Evolutionary conservation across 306 rosid species (phyloP), one percentile per base, ranked within the genome.

Genomic region (Cyclanthera cordifolia): DNA sequence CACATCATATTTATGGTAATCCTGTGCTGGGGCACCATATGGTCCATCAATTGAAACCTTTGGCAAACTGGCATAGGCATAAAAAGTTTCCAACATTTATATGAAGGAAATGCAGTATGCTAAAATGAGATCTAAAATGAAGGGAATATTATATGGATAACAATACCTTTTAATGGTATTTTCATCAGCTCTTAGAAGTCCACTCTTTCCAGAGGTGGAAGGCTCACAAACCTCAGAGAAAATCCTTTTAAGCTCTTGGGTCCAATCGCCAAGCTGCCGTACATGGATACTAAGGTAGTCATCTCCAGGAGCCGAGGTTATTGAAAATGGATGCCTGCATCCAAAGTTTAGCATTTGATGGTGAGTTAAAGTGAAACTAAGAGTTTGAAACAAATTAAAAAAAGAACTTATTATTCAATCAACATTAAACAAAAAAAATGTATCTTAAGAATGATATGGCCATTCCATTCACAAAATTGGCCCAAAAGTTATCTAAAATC

Each of bases 211-310:
- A 3, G 90, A 73, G n/a, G 77, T 85, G 19, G 99, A 88, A 78
- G 88, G 85, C 79, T 90, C 97, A 73, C 99, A 94, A 41, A 84
- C 97, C 73, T 86, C 96, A 13, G 99, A 82, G 74, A 94, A 94
- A 23, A 94, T 83, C 74, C 97, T 88, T 80, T 88, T 94, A 54
- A 94, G 99, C 79, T 90, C 99, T 81, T 81, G 96, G 28, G 99
- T 94, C 99, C 99, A 94, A 70, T 94, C 99, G 53, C 99, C 99
- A 25, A 94, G 87, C 90, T 94, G 99, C 76, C 99, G 84, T 52
- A 94, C 91, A 78, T 94, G 99, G 79, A 94, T 94, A 58, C 99
- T 94, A 74, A 94, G 90, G 79, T 81, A 94, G 82, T 86, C 86
- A 70, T 94, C 99, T 24, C 87, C 96, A 15, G 99, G 99, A 77